These are phyloP conservation scores for Phytophthora rubi DNA, from an alignment of 352 stramenopile genomes.

Conservation along the genomic window DNA sequence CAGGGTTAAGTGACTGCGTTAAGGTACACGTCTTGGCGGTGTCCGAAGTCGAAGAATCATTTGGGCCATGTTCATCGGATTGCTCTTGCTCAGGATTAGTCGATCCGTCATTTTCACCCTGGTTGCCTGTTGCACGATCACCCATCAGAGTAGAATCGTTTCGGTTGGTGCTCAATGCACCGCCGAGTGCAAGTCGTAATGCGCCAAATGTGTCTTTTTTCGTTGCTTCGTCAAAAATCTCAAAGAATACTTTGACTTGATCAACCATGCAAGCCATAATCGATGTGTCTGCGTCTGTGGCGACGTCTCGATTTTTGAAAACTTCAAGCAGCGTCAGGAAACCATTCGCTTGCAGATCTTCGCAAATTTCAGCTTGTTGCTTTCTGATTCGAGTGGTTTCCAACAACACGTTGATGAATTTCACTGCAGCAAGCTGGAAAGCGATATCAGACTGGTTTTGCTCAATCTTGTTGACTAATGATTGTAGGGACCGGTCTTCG, in stretches of 20 bases:
- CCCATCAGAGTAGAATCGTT: background rate
- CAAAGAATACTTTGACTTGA: conserved; percentile 25
- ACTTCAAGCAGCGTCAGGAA: conserved; percentile 44
- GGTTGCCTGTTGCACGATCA: conserved; percentile 17
- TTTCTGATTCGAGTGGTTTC: conserved; percentile 37
- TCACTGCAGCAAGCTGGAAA: conserved; percentile 43
- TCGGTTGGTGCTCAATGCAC: conserved; percentile 13
- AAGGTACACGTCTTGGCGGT: too few species aligned
- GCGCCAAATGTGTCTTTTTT: conserved; percentile 21
- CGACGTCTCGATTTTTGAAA: conserved; percentile 15
- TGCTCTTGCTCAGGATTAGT: conserved; percentile 2
- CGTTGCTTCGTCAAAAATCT: conserved; percentile 22
- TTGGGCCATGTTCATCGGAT: background rate
- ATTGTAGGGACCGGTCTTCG: conserved; percentile 30
- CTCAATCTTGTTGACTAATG: conserved; percentile 37
- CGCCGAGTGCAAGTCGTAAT: conserved; percentile 28
- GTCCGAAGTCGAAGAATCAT: background rate
- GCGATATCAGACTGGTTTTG: conserved; percentile 34
- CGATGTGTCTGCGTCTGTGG: background rate
- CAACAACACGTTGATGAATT: conserved; percentile 58
- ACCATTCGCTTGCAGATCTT: conserved; percentile 47
- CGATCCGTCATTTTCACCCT: conserved; percentile 25
- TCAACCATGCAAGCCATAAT: conserved; percentile 5
- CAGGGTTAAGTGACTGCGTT: background rate
- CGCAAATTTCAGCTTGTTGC: conserved; percentile 43